These are phyloP conservation scores for Linum usitatissimum DNA, from an alignment of 345 rosid species.

Conservation along the genomic window DNA sequence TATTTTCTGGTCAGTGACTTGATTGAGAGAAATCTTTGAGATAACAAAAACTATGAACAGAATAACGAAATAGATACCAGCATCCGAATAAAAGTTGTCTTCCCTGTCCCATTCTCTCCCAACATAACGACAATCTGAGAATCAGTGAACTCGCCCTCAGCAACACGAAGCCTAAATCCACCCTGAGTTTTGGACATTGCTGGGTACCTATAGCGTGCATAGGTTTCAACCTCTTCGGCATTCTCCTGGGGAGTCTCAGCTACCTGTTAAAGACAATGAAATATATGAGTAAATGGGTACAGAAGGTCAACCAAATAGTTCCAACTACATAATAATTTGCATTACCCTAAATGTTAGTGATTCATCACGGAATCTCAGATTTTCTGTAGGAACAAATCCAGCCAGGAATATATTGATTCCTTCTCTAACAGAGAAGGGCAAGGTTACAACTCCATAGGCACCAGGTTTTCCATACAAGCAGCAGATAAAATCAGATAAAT, in stretches of 20 bases:
- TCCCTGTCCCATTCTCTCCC: constrained; percentile 99
- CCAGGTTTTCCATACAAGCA: constrained; percentile 98
- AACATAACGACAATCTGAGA: constrained; percentile 96
- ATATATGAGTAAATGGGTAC: neutral
- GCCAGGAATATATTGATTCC: constrained; percentile 94
- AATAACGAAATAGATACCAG: constrained; percentile 42
- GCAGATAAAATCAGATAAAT: constrained; percentile 94
- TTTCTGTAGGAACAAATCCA: constrained; percentile 94
- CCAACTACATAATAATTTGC: neutral
- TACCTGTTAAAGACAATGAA: constrained; percentile 41
- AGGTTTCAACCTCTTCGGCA: constrained; percentile 83
- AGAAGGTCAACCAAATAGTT: neutral
- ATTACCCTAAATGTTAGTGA: constrained; percentile 86
- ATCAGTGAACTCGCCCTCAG: constrained; percentile 97
- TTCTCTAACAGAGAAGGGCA: constrained; percentile 95
- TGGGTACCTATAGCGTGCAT: constrained; percentile 91
- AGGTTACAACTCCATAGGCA: constrained; percentile 97
- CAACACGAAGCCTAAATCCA: constrained; percentile 57
- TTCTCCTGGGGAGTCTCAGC: constrained; percentile 96
- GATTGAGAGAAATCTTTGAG: neutral
- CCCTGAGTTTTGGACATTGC: constrained; percentile 89
- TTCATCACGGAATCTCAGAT: constrained; percentile 85
- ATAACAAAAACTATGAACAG: constrained; percentile 7
- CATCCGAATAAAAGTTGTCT: constrained; percentile 96
- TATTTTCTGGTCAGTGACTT: constrained; percentile 10